A percentile compares a stretch with the other conserved stretches of the same genome.
Evolutionary conservation across 1,139 yeast genomes (phyloP).

Genomic region (Schizosaccharomyces versatilis): DNA sequence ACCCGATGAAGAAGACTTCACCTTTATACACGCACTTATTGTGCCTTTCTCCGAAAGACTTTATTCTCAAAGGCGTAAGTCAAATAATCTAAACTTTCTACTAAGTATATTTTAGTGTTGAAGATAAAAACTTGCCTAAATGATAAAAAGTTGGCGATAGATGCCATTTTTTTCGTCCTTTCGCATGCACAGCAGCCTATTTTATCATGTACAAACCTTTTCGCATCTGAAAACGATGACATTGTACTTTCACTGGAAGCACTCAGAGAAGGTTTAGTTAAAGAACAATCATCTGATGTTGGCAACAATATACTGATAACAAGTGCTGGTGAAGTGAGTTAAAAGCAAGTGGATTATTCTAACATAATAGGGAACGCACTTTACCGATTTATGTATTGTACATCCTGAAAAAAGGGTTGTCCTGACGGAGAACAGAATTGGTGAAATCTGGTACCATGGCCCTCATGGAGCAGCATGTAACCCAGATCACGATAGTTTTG

Average conservation of each 20-base stretch:
- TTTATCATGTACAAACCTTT: too few relatives aligned
- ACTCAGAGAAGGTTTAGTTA: too few relatives aligned
- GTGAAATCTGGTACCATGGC: constrained; percentile 79
- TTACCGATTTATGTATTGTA: constrained; percentile 25
- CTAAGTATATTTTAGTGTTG: too few relatives aligned
- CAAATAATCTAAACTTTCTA: not conserved
- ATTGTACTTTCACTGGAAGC: too few relatives aligned
- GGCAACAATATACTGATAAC: too few relatives aligned
- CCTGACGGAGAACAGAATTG: constrained; percentile 83
- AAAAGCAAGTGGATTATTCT: not conserved
- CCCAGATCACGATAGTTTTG: constrained; percentile 29
- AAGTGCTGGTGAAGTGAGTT: not conserved
- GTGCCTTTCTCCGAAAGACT: not conserved
- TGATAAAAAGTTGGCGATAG: too few relatives aligned
- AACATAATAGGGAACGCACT: not conserved
- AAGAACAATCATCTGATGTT: too few relatives aligned
- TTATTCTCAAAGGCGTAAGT: not conserved
- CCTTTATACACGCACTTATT: not conserved
- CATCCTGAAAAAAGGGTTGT: constrained; percentile 70
- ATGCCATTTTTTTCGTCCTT: too few relatives aligned
- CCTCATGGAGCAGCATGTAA: constrained; percentile 32
- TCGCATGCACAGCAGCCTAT: too few relatives aligned
- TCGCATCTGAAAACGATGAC: too few relatives aligned
- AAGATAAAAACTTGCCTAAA: too few relatives aligned
- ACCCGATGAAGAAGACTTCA: too few relatives aligned